These are phyloP conservation scores for Smittium culicis DNA, from an alignment of 371 early-diverging fungal species.

Conservation along the genomic window DNA sequence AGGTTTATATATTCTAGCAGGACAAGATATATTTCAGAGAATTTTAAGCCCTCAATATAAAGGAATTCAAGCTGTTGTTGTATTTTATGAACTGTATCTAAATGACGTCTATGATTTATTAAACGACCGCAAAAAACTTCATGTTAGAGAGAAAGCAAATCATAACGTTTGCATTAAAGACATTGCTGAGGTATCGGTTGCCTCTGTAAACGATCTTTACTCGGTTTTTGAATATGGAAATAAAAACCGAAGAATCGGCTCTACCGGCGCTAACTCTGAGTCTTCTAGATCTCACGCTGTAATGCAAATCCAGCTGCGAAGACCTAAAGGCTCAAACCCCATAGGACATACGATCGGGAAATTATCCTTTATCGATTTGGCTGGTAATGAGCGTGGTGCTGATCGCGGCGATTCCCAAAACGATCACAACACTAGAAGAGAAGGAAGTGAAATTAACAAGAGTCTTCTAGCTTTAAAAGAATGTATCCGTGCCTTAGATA, in stretches of 20 bases:
- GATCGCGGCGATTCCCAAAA: constrained; percentile 76
- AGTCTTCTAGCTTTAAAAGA: constrained; percentile 92
- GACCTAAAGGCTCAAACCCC: constrained; percentile 37
- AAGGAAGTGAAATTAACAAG: constrained; percentile 98
- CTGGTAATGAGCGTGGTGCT: constrained; percentile 97
- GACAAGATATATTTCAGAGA: constrained; percentile 70
- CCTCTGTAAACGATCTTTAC: constrained; percentile 60
- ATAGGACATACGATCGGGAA: constrained; percentile 46
- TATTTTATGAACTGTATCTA: constrained; percentile 96
- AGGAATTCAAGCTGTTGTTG: constrained; percentile 65
- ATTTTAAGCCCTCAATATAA: constrained; percentile 50
- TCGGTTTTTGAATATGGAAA: constrained; percentile 85
- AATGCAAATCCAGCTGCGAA: constrained; percentile 80
- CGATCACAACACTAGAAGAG: constrained; percentile 84
- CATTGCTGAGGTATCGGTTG: constrained; percentile 64
- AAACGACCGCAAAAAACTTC: constrained; percentile 67
- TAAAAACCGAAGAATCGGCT: constrained; percentile 71
- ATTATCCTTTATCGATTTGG: constrained; percentile 95
- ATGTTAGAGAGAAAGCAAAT: constrained; percentile 91
- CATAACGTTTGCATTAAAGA: constrained; percentile 80
- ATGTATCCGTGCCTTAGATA: constrained; percentile 92
- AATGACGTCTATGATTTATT: constrained; percentile 89
- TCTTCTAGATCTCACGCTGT: constrained; percentile 98
- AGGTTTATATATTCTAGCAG: constrained; percentile 81
- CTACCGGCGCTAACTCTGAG: constrained; percentile 89